Evolutionary conservation across 306 rosid species (phyloP), one percentile per base, ranked within the genome.

Genomic region (Argentina anserina): DNA sequence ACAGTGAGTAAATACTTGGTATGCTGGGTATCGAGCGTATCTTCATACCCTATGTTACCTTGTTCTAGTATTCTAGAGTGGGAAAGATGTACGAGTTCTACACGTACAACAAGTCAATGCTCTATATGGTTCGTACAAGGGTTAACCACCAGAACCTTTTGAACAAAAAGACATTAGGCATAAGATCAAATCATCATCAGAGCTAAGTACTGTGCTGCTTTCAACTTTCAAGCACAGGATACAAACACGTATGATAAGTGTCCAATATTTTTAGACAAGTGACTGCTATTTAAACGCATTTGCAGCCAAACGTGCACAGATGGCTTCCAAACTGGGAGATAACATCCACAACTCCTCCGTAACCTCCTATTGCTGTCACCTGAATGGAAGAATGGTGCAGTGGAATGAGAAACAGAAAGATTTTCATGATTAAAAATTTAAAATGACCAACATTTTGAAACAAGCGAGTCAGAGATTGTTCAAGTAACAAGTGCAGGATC

Each of bases 251-350:
- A 50, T 55, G 69, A 37, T n/a, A 29, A 46, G 61, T 55, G 61
- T 9, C 37, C 37, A 13, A 33, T 58, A 28, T 58, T 3, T 58
- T 20, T 26, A 23, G 15, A 21, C 14, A 9, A 28, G 36, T 13
- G 36, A 39, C 33, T 72, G 53, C 68, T 0, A 4, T 15, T 75
- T 80, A 86, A 67, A 80, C 61, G 72, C 84, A 84, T 41, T 68
- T 75, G 86, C 93, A 84, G 63, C 76, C 82, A 63, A 93, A 93
- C 25, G 94, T 90, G 81, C 97, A 89, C 75, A 90, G 84, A 88
- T 93, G 98, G 78, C 98, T 93, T 76, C 98, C 97, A 60, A 89
- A 90, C 77, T 90, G 97, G 26, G 98, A 93, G 78, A 93, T 85
- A 40, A 89, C 90, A 81, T 93, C 96, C 68, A 93, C 96, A 10